phyloP scores from a whole-genome alignment of 2,329 filamentous ascomycete species.

The Colletotrichum falcatum region DNA sequence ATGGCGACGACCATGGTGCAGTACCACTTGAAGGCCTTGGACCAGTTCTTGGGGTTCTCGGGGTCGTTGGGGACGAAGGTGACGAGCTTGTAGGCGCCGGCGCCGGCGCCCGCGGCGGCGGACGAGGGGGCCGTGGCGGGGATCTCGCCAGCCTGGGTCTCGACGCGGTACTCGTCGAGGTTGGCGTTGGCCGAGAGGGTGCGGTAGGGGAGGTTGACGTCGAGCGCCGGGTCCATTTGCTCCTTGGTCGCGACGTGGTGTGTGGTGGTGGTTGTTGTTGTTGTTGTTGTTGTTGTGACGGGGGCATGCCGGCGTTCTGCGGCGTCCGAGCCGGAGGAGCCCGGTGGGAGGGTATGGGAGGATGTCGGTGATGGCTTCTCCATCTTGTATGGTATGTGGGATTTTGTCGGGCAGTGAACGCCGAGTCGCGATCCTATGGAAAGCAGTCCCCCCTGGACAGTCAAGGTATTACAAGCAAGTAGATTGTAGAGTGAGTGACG shows the following conservation, averaged over 20 bases:
- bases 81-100: slow-evolving; percentile 63
- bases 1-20: slow-evolving; percentile 86
- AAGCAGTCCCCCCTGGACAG: not conserved
- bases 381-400: slow-evolving; percentile 19
- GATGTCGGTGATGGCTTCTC: slow-evolving; percentile 23
- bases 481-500: not conserved
- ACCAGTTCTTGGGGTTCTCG: slow-evolving; percentile 89
- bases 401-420: not conserved
- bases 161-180: slow-evolving; percentile 74
- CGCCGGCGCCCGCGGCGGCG: slow-evolving; percentile 12
- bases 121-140: slow-evolving; percentile 51
- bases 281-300: slow-evolving; percentile 6
- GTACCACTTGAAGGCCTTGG: slow-evolving; percentile 82
- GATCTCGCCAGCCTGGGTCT: slow-evolving; percentile 72
- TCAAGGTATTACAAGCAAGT: not conserved
- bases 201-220: slow-evolving; percentile 73
- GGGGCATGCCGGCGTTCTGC: slow-evolving; percentile 27
- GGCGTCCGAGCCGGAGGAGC: slow-evolving; percentile 5
- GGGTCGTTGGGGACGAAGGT: slow-evolving; percentile 77
- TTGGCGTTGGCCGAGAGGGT: slow-evolving; percentile 71
- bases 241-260: slow-evolving; percentile 49
- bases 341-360: slow-evolving; percentile 28
- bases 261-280: slow-evolving; percentile 5
- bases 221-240: slow-evolving; percentile 55
- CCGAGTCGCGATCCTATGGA: not conserved